Base-by-base conservation (phyloP, 2,329 filamentous ascomycete genomes). In the Anisogramma anomala region DNA sequence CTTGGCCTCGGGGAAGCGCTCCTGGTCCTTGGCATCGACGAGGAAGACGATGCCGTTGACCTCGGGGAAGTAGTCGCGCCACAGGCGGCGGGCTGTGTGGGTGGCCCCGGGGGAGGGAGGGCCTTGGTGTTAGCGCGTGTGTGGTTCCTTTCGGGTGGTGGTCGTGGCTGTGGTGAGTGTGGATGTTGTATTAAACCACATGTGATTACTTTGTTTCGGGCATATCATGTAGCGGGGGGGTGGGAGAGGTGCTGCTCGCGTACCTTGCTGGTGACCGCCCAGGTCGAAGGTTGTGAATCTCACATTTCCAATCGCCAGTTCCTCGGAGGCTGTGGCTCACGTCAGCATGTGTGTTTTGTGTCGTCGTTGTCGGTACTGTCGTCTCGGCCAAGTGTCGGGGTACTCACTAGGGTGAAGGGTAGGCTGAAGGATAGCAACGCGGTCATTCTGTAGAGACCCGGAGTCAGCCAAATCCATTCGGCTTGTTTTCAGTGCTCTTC, bases 1-100 rank as follows among this genome's bases (percentile, higher is more conserved):
- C 72, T 96, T 96, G 58, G 87, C 84, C 71, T 98, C 91, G 55
- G 74, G 63, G 62, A 98, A 84, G 53, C 91, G 86, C 69, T 96
- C 89, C 65, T 86, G 82, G 66, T 98, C 91, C 69, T 94, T 94
- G 56, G 91, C 87, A 57, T 98, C 91, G 54, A 98, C 85, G 44
- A 96, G 81, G 74, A 96, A 98, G 53, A 98, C 88, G 55, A 96
- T 94, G 46, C 89, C 88, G 64, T 82, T 87, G 50, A 94, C 87
- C 69, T 94, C 88, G 55, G 87, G 87, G 74, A 94, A 94, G 68
- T 94, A 94, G 60, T 94, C 87, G 64, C 88, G 89, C 87, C 88
- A 94, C 55, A 94, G 79, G 56, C 88, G 85, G 53, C 88, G 85
- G 49, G 87, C 87, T 87, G 50, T 41, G 40, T 13, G 10, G 9